phyloP scores from a whole-genome alignment of 164 flowering plant species.

The Cinnamomum micranthum region DNA sequence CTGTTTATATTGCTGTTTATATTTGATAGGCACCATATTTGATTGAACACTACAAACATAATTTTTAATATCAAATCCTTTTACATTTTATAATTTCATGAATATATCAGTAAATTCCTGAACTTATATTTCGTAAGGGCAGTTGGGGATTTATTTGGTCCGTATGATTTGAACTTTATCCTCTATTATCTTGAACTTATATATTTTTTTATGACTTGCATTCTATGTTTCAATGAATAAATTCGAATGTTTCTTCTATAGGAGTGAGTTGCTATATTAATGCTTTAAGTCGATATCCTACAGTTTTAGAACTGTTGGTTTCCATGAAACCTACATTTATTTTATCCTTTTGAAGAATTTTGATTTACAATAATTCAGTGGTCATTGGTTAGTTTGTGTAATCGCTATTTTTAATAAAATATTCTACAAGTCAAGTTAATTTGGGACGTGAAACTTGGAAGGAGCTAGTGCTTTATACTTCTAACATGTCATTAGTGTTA shows the following conservation, averaged over 20 bases:
- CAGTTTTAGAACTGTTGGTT: not conserved
- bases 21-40: constrained; percentile 24
- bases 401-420: not conserved
- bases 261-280: not conserved
- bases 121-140: constrained; percentile 1
- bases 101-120: not conserved
- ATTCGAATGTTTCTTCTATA: not conserved
- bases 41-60: constrained; percentile 13
- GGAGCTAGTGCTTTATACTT: too few relatives aligned
- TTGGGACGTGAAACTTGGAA: too few relatives aligned
- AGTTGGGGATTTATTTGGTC: constrained; percentile 1
- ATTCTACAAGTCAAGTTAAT: not conserved
- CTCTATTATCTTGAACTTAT: not conserved
- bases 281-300: not conserved
- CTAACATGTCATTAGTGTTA: too few relatives aligned
- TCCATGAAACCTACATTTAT: not conserved
- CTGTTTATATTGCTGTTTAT: constrained; percentile 6
- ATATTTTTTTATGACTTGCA: not conserved
- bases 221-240: not conserved
- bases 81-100: not conserved
- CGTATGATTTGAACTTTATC: not conserved
- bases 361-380: not conserved
- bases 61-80: constrained; percentile 12
- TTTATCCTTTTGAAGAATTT: not conserved
- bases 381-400: not conserved